Base-by-base conservation (phyloP, 2,329 filamentous ascomycete genomes). In the Zalaria sp. region DNA sequence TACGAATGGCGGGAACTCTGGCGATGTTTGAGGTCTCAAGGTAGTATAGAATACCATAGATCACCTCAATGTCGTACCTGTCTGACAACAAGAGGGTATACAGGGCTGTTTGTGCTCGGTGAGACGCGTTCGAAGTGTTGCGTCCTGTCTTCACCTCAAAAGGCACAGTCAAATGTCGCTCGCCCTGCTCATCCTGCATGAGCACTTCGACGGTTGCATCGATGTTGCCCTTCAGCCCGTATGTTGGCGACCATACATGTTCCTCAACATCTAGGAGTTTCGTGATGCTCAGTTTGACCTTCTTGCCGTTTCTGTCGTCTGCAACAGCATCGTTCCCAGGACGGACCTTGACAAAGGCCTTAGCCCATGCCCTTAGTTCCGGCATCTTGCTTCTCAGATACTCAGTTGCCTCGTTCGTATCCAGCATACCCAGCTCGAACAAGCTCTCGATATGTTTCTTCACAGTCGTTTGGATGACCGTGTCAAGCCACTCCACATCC, bases 221-320 rank as follows among this genome's bases (percentile, higher is more conserved):
- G 45, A 98, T 91, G 52, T 96, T 98, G 27, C 91, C 91, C 60
- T 98, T 98, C 10, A 98, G 69, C 0, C 91, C 91, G 57, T 93
- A 98, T 77, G 87, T 89, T 0, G 91, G 91, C 5, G 89, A 96
- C 91, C 91, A 98, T 27, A 98, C 79, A 56, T 96, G 91, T 60
- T 98, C 91, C 58, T 98, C 91, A 6, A 98, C 84, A 56, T 96
- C 91, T 9, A 98, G 79, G 27, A 98, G 69, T 57, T 96, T 98
- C 54, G 81, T 93, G 51, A 98, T 79, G 51, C 83, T 87, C 73
- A 96, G 80, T 43, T 73, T 81, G 7, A 81, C 76, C 49, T 79
- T 81, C 41, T 81, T 76, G 34, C 81, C 82, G 54, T 87, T 81
- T 37, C 83, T 75, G 49, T 88, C 86, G 50, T 85, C 81, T 25